Evolutionary conservation across 2,329 filamentous ascomycete species (phyloP), one percentile per base, ranked within the genome.

Genomic region (Aspergillus quadrilineatus): DNA sequence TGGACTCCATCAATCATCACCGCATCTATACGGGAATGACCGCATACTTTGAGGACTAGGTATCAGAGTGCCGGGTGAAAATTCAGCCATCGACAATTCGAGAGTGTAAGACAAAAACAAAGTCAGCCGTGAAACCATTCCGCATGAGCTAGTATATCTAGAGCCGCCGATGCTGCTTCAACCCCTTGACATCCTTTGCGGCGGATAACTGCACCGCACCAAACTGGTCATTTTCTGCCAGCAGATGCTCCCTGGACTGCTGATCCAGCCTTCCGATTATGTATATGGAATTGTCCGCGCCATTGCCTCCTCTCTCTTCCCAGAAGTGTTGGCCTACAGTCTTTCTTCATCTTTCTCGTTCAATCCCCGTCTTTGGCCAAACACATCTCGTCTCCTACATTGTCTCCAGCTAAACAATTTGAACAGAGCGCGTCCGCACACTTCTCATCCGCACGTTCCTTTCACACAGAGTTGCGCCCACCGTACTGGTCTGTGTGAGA

Each of bases 91-190:
- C 22, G 22, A 22, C 3, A 22, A 4, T 22, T 22, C 22, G 22
- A 22, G 3, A 4, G 22, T 22, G 22, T 22, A 22, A 22, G 22
- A 22, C 37, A 10, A 39, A 44, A 44, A 12, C 26, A 44, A 8
- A 14, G 3, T 22, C 32, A 17, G n/a, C 29, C 39, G 37, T 9
- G 50, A 53, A 47, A 32, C 22, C 14, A 8, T 10, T 53, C 50
- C 17, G 34, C 26, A 3, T 46, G 14, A n/a, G 41, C 44, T 34
- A 53, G 14, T 22, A 53, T 41, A 30, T 44, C 48, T 7, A 37
- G 5, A 87, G 82, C 53, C 22, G 44, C 43, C 5, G 45, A n/a
- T 41, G 55, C 57, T 1, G 14, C 56, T 42, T 63, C 60, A 2
- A 61, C 36, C 6, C 57, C 6, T 50, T 39, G 12, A 52, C 37